Base-by-base conservation (phyloP, 202 grass and related monocot genomes). In the Setaria viridis region DNA sequence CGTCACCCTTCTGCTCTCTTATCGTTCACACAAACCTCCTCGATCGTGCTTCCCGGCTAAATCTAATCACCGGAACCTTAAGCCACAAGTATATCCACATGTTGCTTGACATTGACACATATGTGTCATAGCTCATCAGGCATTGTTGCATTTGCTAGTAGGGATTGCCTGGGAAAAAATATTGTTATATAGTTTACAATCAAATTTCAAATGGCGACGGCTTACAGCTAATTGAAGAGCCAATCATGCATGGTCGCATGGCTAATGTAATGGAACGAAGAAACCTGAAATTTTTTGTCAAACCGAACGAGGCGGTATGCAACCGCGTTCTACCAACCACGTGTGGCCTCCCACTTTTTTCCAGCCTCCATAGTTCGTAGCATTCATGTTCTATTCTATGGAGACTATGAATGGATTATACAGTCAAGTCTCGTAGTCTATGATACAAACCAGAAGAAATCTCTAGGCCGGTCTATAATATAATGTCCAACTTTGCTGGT, bases 281-380 rank as follows among this genome's bases (percentile, higher is more conserved):
- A 66, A 17, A 2, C 17, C 33, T 69, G 2, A 19, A 42, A 42
- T 4, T 41, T 41, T 5, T 41, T 20, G 20, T 0, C 12, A 42
- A 42, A 43, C 9, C 66, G 46, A 21, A 46, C 25, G 59, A 21
- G 41, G 20, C 19, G 10, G 41, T 45, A 19, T 70, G 41, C 41
- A 45, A 45, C 20, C 9, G 41, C 67, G 67, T 46, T n/a, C 30
- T 55, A 54, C 48, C 71, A 55, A 74, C 71, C 71, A 74, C 71
- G 30, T 74, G 71, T 74, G 49, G 30, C 49, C 14, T 74, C 49
- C 8, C 70, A 20, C 1, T 74, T 32, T 74, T 55, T 74, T 74
- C 49, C 43, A 74, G 72, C 49, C 72, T 49, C 72, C 49, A 37
- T 73, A 9, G 11, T 2, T 73, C 9, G 48, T 2, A 74, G 15